Conservation (phyloP, 1,139 yeast species). For the Geotrichum candidum region DNA sequence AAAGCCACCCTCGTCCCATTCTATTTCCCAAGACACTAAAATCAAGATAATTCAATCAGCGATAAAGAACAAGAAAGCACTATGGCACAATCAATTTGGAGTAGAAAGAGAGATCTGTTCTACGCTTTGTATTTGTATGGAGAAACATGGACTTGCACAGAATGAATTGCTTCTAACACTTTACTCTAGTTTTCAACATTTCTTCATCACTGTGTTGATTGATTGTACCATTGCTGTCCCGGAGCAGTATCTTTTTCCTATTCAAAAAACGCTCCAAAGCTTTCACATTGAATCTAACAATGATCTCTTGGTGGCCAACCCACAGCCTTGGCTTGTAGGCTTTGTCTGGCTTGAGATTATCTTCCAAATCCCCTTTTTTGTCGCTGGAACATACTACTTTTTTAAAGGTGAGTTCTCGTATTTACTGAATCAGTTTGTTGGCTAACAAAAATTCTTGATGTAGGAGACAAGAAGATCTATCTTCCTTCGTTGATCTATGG, state of each 20-base stretch:
- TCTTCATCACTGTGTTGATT: conserved; percentile 66
- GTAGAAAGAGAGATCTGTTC: conserved; percentile 40
- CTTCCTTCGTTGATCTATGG: conserved; percentile 60
- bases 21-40: background rate
- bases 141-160: background rate
- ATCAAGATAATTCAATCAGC: background rate
- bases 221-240: conserved; percentile 74
- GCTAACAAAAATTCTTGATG: background rate
- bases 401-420: conserved; percentile 23
- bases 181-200: conserved; percentile 45
- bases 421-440: background rate
- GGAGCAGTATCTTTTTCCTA: conserved; percentile 38
- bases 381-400: conserved; percentile 38
- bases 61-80: background rate
- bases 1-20: background rate
- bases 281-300: conserved; percentile 60
- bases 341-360: conserved; percentile 68
- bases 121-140: conserved; percentile 46
- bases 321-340: conserved; percentile 62
- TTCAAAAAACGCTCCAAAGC: conserved; percentile 47
- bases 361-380: conserved; percentile 74
- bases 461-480: conserved; percentile 36
- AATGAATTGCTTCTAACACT: background rate
- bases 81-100: conserved; percentile 5
- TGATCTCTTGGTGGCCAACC: conserved; percentile 58